These are phyloP conservation scores for Jacaranda copaia DNA, from an alignment of 257 asterid species.

Conservation along the genomic window DNA sequence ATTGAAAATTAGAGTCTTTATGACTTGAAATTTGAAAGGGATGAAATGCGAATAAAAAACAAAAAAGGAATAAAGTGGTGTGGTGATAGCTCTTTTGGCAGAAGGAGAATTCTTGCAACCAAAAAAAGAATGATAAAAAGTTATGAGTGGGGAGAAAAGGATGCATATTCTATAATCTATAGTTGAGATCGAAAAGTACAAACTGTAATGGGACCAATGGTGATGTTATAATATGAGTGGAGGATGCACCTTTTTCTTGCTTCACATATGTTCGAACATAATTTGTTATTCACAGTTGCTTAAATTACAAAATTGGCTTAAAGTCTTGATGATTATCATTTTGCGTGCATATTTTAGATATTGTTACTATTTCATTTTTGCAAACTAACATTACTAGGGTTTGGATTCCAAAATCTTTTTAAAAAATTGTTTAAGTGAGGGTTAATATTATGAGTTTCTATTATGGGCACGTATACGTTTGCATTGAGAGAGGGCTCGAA, in stretches of 20 bases:
- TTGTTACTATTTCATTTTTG: too few species aligned
- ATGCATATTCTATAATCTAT: too few species aligned
- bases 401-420: too few species aligned
- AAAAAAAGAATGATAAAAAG: neutral
- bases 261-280: neutral
- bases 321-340: neutral
- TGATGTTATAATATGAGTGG: neutral
- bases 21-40: neutral
- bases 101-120: slow-evolving; percentile 19
- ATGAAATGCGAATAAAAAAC: slow-evolving; percentile 17
- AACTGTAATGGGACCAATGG: neutral
- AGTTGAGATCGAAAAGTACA: slow-evolving; percentile 19
- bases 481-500: too few species aligned
- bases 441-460: too few species aligned
- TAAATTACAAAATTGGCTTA: neutral
- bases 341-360: too few species aligned
- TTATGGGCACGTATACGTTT: too few species aligned
- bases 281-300: neutral
- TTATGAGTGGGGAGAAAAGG: neutral
- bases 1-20: neutral
- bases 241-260: neutral
- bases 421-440: too few species aligned
- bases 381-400: too few species aligned
- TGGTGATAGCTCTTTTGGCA: slow-evolving; percentile 6
- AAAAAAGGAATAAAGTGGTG: slow-evolving; percentile 41